A percentile compares a stretch with the other conserved stretches of the same genome.
phyloP scores from a whole-genome alignment of 306 rosid genomes.

The Ammopiptanthus mongolicus region DNA sequence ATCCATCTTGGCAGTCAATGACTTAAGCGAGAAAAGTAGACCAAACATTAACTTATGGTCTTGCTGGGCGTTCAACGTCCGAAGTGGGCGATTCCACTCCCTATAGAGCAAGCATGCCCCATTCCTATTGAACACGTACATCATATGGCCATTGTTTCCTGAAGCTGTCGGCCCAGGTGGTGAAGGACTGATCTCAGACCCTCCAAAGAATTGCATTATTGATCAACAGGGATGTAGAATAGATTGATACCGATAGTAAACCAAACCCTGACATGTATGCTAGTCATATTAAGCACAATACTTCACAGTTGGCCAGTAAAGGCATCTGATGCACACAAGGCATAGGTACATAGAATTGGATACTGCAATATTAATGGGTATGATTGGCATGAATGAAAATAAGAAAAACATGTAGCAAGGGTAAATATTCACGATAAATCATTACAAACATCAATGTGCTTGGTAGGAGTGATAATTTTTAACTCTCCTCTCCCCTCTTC shows the following conservation, averaged over 20 bases:
- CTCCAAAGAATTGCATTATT: constrained; percentile 93
- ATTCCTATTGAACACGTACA: constrained; percentile 81
- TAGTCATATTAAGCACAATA: neutral
- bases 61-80: constrained; percentile 77
- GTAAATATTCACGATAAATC: neutral
- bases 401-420: neutral
- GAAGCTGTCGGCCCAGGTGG: constrained; percentile 76
- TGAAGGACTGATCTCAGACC: constrained; percentile 93
- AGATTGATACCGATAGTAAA: constrained; percentile 25
- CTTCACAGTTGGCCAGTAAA: neutral
- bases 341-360: neutral
- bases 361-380: neutral
- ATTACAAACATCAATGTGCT: neutral
- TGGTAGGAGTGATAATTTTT: neutral
- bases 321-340: neutral
- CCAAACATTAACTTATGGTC: constrained; percentile 99
- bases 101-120: constrained; percentile 89
- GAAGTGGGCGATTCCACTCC: constrained; percentile 93
- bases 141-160: constrained; percentile 93
- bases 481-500: neutral
- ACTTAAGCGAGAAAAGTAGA: constrained; percentile 88
- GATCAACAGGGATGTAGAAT: constrained; percentile 17
- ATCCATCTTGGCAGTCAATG: constrained; percentile 93
- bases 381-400: neutral
- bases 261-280: constrained; percentile 12